These are phyloP conservation scores for Phytophthora citricola DNA, from an alignment of 352 stramenopile genomes.

Conservation along the genomic window DNA sequence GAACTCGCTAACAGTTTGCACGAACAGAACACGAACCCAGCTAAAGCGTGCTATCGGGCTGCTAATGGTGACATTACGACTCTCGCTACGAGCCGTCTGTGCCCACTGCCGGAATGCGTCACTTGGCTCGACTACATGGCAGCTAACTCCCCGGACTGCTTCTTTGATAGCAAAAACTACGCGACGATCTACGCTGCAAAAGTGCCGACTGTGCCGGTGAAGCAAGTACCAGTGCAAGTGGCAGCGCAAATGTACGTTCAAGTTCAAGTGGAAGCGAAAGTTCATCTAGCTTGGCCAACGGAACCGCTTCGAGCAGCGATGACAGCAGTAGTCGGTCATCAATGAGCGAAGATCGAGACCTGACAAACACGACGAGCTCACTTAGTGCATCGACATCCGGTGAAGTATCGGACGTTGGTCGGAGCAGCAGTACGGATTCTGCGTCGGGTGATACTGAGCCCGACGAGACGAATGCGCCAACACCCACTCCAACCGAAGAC, in stretches of 20 bases:
- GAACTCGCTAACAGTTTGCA: slow-evolving; percentile 65
- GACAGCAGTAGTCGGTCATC: slow-evolving; percentile 9
- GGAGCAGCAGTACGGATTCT: slow-evolving; percentile 3
- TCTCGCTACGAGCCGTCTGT: slow-evolving; percentile 61
- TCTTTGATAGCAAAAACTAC: slow-evolving; percentile 77
- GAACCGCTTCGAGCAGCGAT: slow-evolving; percentile 4
- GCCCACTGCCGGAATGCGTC: slow-evolving; percentile 54
- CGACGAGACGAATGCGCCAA: slow-evolving; percentile 5
- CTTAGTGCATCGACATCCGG: neutral
- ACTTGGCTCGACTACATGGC: slow-evolving; percentile 69
- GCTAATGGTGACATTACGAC: slow-evolving; percentile 57
- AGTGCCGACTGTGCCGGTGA: slow-evolving; percentile 47
- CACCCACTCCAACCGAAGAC: slow-evolving; percentile 25
- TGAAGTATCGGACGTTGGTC: slow-evolving; percentile 6
- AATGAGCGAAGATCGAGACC: slow-evolving; percentile 20
- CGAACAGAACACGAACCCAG: slow-evolving; percentile 60
- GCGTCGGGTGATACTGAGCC: slow-evolving; percentile 3
- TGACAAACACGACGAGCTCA: slow-evolving; percentile 15
- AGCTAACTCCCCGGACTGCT: slow-evolving; percentile 55
- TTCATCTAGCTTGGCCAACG: neutral
- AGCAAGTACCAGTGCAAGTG: slow-evolving; percentile 9
- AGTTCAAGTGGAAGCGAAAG: slow-evolving; percentile 16
- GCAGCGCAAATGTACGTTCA: slow-evolving; percentile 8
- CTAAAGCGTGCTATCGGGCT: slow-evolving; percentile 61
- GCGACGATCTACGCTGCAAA: slow-evolving; percentile 46